These are phyloP conservation scores for Spiromastix sp. DNA, from an alignment of 2,329 filamentous ascomycete genomes.

Conservation along the genomic window DNA sequence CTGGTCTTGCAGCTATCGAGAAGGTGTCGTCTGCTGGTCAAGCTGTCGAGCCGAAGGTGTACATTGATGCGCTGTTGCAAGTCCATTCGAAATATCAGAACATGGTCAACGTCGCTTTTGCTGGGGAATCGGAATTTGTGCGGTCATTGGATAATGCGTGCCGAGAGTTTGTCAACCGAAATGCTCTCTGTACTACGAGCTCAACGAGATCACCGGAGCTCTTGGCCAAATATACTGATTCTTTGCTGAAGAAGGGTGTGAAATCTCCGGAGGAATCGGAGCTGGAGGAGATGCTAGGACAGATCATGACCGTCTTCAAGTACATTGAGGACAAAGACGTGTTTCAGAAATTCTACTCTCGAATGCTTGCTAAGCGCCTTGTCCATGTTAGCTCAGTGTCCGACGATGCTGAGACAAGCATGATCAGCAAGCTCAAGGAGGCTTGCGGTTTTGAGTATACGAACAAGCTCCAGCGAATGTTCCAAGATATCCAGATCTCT, in stretches of 20 bases:
- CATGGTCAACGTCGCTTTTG: slow-evolving; percentile 85
- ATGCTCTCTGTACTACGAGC: slow-evolving; percentile 86
- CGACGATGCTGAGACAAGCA: slow-evolving; percentile 94
- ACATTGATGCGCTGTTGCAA: slow-evolving; percentile 88
- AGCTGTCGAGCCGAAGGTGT: slow-evolving; percentile 88
- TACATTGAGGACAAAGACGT: slow-evolving; percentile 99
- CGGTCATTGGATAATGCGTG: slow-evolving; percentile 93
- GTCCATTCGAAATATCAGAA: slow-evolving; percentile 89
- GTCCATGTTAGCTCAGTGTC: slow-evolving; percentile 94
- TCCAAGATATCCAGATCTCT: slow-evolving; percentile 98
- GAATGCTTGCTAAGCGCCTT: slow-evolving; percentile 87
- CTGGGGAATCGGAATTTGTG: slow-evolving; percentile 93
- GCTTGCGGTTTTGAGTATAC: slow-evolving; percentile 98
- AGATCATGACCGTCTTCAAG: slow-evolving; percentile 99
- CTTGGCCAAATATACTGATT: slow-evolving; percentile 89
- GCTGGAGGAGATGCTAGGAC: slow-evolving; percentile 73
- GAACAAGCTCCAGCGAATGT: slow-evolving; percentile 99
- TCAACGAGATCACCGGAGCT: slow-evolving; percentile 92
- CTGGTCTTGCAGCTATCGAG: slow-evolving; percentile 75
- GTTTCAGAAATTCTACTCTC: slow-evolving; percentile 98
- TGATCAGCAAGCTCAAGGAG: slow-evolving; percentile 99
- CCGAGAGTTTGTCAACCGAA: slow-evolving; percentile 95
- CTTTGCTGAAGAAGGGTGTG: slow-evolving; percentile 73
- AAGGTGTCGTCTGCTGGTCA: slow-evolving; percentile 85
- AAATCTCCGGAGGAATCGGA: slow-evolving; percentile 91